These are phyloP conservation scores for Gymnopilus dilepis DNA, from an alignment of 768 basidiomycete genomes.

Conservation along the genomic window DNA sequence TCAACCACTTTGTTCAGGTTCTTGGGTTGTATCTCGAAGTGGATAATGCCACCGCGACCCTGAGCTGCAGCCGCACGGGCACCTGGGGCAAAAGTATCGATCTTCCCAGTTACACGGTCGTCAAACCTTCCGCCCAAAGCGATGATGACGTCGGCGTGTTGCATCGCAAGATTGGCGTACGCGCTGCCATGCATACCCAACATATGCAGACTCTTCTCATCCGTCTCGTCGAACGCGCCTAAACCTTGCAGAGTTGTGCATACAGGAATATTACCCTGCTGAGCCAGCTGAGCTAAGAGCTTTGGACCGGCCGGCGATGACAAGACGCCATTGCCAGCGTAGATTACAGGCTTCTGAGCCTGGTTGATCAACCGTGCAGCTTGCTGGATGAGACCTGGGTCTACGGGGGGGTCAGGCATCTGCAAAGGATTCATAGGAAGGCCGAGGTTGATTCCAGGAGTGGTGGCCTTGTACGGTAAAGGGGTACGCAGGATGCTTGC, in stretches of 20 bases:
- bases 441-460: constrained; percentile 75
- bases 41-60: constrained; percentile 95
- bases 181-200: constrained; percentile 98
- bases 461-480: constrained; percentile 84
- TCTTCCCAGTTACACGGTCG: constrained; percentile 94
- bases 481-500: constrained; percentile 88
- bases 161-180: constrained; percentile 98
- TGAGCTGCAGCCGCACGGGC: constrained; percentile 84
- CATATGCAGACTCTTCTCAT: constrained; percentile 91
- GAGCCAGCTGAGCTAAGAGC: constrained; percentile 77
- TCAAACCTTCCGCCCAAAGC: constrained; percentile 97
- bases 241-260: constrained; percentile 97
- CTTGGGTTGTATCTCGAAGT: constrained; percentile 98
- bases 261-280: constrained; percentile 93
- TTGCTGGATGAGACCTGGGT: constrained; percentile 70
- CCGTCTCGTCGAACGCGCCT: constrained; percentile 92
- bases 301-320: constrained; percentile 81
- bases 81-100: constrained; percentile 89
- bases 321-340: constrained; percentile 91
- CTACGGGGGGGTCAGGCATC: constrained; percentile 59
- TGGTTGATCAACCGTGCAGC: constrained; percentile 93
- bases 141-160: constrained; percentile 96
- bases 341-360: constrained; percentile 89
- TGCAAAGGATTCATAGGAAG: constrained; percentile 79
- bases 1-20: constrained; percentile 99